Evolutionary conservation across 1,284 basidiomycete genomes (phyloP).

Genomic region (Malassezia brasiliensis): DNA sequence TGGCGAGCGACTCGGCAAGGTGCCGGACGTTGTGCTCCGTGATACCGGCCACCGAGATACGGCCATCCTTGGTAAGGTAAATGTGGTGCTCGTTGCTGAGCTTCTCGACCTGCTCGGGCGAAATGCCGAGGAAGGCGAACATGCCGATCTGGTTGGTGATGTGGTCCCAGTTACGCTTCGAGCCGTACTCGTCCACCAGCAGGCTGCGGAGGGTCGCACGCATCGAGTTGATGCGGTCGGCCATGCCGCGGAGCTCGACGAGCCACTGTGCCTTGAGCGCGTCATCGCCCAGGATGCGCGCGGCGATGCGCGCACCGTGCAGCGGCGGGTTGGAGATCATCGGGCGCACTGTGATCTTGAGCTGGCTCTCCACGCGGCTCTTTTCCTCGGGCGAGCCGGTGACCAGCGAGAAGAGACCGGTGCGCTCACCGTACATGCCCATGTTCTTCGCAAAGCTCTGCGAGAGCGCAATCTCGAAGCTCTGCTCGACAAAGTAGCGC

Average conservation of each 20-base stretch:
- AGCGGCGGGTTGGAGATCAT: constrained; percentile 98
- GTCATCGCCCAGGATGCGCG: constrained; percentile 49
- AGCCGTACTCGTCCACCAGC: constrained; percentile 44
- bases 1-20: constrained; percentile 43
- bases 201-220: constrained; percentile 42
- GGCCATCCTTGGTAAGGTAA: constrained; percentile 48
- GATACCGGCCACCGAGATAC: constrained; percentile 48
- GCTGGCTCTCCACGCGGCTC: constrained; percentile 45
- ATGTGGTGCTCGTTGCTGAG: constrained; percentile 48
- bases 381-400: constrained; percentile 41
- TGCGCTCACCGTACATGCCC: constrained; percentile 49
- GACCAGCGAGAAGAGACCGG: constrained; percentile 41
- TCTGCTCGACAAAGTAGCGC: constrained; percentile 49
- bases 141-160: constrained; percentile 49
- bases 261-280: constrained; percentile 51
- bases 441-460: constrained; percentile 49
- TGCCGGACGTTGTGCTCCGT: constrained; percentile 44
- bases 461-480: constrained; percentile 40
- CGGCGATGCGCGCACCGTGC: constrained; percentile 55
- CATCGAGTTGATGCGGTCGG: constrained; percentile 49
- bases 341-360: constrained; percentile 87
- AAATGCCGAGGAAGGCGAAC: constrained; percentile 46
- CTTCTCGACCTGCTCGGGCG: constrained; percentile 47
- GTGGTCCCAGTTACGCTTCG: constrained; percentile 49
- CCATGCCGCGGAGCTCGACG: constrained; percentile 48